Percentiles rank a stretch among this genome's conserved stretches.
Conservation (phyloP, 768 basidiomycete species). For the Tricholoma matsutake region DNA sequence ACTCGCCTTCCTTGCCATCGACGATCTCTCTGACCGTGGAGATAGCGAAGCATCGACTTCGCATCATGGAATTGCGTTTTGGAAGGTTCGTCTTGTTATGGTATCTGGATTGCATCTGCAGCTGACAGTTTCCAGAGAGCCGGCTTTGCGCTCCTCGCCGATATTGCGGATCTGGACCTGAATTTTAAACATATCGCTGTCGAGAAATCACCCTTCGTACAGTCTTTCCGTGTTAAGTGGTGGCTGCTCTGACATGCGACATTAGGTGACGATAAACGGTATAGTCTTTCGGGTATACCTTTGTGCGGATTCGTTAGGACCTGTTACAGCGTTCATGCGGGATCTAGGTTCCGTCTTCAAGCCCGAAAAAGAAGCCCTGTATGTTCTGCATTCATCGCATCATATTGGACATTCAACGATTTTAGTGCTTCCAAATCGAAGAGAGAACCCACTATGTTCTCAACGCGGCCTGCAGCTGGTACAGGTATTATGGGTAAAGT, state of each 20-base stretch:
- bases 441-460: slow-evolving; percentile 31
- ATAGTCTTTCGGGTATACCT: slow-evolving; percentile 59
- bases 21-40: slow-evolving; percentile 27
- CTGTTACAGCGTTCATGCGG: slow-evolving; percentile 52
- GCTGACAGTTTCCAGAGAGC: slow-evolving; percentile 35
- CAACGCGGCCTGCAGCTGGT: slow-evolving; percentile 15
- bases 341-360: slow-evolving; percentile 48
- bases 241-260: background rate
- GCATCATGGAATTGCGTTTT: slow-evolving; percentile 43
- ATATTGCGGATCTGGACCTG: slow-evolving; percentile 51
- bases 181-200: slow-evolving; percentile 32
- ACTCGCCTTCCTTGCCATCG: slow-evolving; percentile 45
- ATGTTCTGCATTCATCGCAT: slow-evolving; percentile 14
- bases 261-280: slow-evolving; percentile 54
- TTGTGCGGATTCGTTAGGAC: slow-evolving; percentile 73
- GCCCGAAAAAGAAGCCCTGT: slow-evolving; percentile 27
- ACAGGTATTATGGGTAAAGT: slow-evolving; percentile 37
- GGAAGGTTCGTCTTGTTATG: slow-evolving; percentile 55
- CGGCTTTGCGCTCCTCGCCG: slow-evolving; percentile 71
- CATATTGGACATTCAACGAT: background rate
- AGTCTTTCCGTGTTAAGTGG: background rate
- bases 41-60: slow-evolving; percentile 20
- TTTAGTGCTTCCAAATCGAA: slow-evolving; percentile 25
- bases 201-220: background rate
- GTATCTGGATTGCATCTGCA: background rate